Base-by-base conservation (phyloP, 2,329 filamentous ascomycete species). In the Fusarium sp. region DNA sequence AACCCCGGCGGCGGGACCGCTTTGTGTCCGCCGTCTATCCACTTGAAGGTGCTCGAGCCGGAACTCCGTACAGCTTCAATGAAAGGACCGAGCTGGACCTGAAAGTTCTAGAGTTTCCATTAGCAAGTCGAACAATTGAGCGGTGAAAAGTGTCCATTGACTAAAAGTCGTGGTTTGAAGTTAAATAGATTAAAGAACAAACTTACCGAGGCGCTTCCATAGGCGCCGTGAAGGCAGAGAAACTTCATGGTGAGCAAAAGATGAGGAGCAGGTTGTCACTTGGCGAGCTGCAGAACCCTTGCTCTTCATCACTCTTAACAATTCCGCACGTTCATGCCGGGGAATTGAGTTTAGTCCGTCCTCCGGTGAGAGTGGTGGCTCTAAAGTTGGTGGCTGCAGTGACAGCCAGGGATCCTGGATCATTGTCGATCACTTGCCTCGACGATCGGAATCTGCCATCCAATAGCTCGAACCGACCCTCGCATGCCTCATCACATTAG, bases 171-270 rank as follows among this genome's bases (percentile, higher is more conserved):
- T 23, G 23, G 23, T 23, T 23, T 23, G 23, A 23, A 23, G 23
- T 23, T 23, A 23, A 23, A 23, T 23, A 23, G 23, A 23, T 23
- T 4, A 23, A 23, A 36, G n/a, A 15, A 40, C 31, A 7, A 13
- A 78, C 84, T 79, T 77, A 86, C 85, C 70, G 84, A 83, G 53
- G 86, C 84, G 78, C 86, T 89, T 57, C 87, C 87, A 74, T 86
- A 89, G 23, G 87, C 85, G 66, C 87, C 87, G 36, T 87, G 87
- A 9, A 89, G 81, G 74, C 87, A 89, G 34, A 89, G 77, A 55
- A 89, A 86, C 72, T 81, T 86, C 87, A 89, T 89, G 16, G 68
- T 82, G 57, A 43, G 41, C 3, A 46, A 6, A 36, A 23, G 16
- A 23, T 36, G 46, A 13, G 6, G 30, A 34, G 15, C 23, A 50